Evolutionary conservation across 2,329 filamentous ascomycete species (phyloP).

Genomic region (Teratosphaeria pseudoeucalypti): DNA sequence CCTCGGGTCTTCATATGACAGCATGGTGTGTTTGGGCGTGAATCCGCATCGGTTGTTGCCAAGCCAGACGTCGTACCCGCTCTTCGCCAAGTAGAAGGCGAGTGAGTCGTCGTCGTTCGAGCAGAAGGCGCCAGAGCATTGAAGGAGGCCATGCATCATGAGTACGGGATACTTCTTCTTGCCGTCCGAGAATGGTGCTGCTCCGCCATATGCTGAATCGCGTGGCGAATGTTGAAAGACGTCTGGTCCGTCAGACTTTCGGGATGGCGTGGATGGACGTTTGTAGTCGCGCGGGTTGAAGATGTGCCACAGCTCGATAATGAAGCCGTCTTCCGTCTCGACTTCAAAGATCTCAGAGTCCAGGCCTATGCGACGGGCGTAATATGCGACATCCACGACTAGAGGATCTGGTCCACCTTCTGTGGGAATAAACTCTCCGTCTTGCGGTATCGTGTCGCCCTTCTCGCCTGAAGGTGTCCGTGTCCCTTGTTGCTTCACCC

Average conservation of each 20-base stretch:
- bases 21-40: slow-evolving; percentile 60
- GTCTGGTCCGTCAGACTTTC: slow-evolving; percentile 48
- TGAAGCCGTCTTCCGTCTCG: slow-evolving; percentile 87
- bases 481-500: slow-evolving; percentile 42
- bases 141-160: slow-evolving; percentile 77
- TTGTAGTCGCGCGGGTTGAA: slow-evolving; percentile 70
- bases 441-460: slow-evolving; percentile 24
- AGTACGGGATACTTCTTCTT: slow-evolving; percentile 67
- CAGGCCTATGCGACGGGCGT: slow-evolving; percentile 76
- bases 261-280: slow-evolving; percentile 37
- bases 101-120: slow-evolving; percentile 81
- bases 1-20: slow-evolving; percentile 65
- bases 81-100: slow-evolving; percentile 85
- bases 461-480: slow-evolving; percentile 35
- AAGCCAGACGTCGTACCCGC: slow-evolving; percentile 89
- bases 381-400: slow-evolving; percentile 67
- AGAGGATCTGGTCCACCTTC: slow-evolving; percentile 74
- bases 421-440: slow-evolving; percentile 56
- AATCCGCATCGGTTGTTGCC: slow-evolving; percentile 90
- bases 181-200: slow-evolving; percentile 24
- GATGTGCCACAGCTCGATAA: slow-evolving; percentile 81
- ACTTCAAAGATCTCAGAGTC: slow-evolving; percentile 76
- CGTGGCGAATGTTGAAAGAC: slow-evolving; percentile 39
- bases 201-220: slow-evolving; percentile 19
- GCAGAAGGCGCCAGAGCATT: slow-evolving; percentile 81